These are phyloP conservation scores for Epichloe typhina DNA, from an alignment of 2,329 filamentous ascomycete species.

Conservation along the genomic window DNA sequence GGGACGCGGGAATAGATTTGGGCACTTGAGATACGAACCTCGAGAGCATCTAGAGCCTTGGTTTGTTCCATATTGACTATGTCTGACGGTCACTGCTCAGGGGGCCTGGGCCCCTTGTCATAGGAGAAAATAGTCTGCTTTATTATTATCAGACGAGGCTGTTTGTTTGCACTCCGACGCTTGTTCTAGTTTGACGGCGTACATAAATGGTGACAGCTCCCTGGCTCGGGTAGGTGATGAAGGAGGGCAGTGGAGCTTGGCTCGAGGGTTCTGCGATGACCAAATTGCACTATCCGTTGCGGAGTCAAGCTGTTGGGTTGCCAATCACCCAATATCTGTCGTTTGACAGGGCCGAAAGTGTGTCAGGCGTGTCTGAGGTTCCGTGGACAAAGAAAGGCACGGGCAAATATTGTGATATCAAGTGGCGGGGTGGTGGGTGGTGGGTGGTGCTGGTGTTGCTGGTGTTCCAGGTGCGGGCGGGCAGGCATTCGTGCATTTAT, in stretches of 20 bases:
- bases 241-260: neutral
- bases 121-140: neutral
- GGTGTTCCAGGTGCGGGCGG: too few relatives aligned
- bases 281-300: too few relatives aligned
- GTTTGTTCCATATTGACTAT: conserved; percentile 54
- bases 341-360: too few relatives aligned
- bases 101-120: conserved; percentile 3
- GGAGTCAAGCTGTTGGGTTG: too few relatives aligned
- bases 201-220: neutral
- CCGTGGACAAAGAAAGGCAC: too few relatives aligned
- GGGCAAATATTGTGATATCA: too few relatives aligned
- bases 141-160: neutral
- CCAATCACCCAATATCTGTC: too few relatives aligned
- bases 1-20: neutral
- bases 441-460: too few relatives aligned
- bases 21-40: conserved; percentile 26
- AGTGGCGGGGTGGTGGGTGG: too few relatives aligned
- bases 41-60: conserved; percentile 50
- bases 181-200: neutral
- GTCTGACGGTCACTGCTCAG: conserved; percentile 3
- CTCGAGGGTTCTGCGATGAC: neutral
- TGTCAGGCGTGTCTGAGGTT: too few relatives aligned
- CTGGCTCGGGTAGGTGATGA: neutral
- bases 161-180: neutral
- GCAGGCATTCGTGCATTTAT: too few relatives aligned